Evolutionary conservation across 495 filamentous ascomycete genomes (phyloP).

Genomic region (Lasiosphaeriaceae sp.): DNA sequence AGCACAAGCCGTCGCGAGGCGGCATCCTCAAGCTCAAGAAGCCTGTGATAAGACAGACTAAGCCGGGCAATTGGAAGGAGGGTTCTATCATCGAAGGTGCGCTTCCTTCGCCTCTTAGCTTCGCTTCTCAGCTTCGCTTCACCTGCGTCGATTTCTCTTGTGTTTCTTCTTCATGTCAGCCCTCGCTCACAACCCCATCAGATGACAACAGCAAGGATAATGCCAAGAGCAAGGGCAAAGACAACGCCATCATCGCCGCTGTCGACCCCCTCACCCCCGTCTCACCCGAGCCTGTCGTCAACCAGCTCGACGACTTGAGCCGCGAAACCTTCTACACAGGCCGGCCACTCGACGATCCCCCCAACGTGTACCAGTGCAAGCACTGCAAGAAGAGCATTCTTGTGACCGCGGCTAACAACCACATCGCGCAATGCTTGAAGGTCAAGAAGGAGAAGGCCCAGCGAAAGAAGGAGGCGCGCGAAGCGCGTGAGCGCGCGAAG

Average conservation of each 20-base stretch:
- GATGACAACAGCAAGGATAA: slow-evolving; percentile 47
- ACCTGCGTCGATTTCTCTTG: not conserved
- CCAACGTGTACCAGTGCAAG: slow-evolving; percentile 71
- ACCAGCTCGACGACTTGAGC: slow-evolving; percentile 65
- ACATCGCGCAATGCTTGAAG: slow-evolving; percentile 66
- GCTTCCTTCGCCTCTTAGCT: slow-evolving; percentile 9
- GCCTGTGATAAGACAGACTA: slow-evolving; percentile 51
- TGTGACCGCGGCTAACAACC: slow-evolving; percentile 55
- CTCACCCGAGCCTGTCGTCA: slow-evolving; percentile 57
- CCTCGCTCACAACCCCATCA: not conserved
- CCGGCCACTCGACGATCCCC: slow-evolving; percentile 64
- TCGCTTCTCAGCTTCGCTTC: not conserved
- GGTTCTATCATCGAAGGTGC: slow-evolving; percentile 52
- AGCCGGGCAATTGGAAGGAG: slow-evolving; percentile 55
- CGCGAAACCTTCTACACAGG: slow-evolving; percentile 70
- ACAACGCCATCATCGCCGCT: slow-evolving; percentile 40
- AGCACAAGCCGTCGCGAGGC: slow-evolving; percentile 25
- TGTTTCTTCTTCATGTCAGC: too few species aligned
- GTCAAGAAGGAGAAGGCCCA: slow-evolving; percentile 73
- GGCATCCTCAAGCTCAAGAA: slow-evolving; percentile 69
- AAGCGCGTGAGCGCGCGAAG: slow-evolving; percentile 65
- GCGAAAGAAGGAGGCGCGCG: slow-evolving; percentile 74
- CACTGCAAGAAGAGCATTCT: slow-evolving; percentile 74
- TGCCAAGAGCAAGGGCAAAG: slow-evolving; percentile 33
- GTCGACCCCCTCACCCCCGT: slow-evolving; percentile 34